Evolutionary conservation across 1,139 yeast species (phyloP), one percentile per base, ranked within the genome.

Genomic region (Arxiozyma telluris): DNA sequence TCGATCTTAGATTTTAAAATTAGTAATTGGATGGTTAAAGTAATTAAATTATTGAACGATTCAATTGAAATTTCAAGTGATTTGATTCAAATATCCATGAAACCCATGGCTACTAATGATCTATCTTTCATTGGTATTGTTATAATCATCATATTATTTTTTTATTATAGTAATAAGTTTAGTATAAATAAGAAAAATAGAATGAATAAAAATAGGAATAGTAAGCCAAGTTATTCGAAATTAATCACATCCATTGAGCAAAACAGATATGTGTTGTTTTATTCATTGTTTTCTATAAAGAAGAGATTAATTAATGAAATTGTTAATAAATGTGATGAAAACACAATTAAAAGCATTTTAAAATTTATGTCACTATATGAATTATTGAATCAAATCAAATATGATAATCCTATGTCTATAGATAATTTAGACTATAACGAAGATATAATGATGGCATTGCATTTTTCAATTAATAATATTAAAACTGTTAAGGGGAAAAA

Each of bases 381-480:
- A 34, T 21, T 38, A 21, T 49, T 34, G 21, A 15, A 49, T 30
- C 27, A 44, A 22, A 30, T 34, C 17, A 34, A 22, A 18, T 42
- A 27, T 42, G 41, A 49, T 27, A n/a, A 42, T 30, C 27, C 42
- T 17, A 20, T 17, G 23, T 21, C 22, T 30, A 15, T 49, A 17
- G 21, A 15, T 18, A 30, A 25, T 22, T 15, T 41, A 27, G 64
- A 61, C 52, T 56, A 51, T 41, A 64, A 63, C 49, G 65, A 61
- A 49, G 66, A 64, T 54, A 53, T 62, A 11, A 58, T 58, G 49
- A 43, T 60, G 48, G 63, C 64, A 18, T 50, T 61, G 20, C 49
- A 58, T 25, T 52, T 61, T 25, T 59, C 64, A 3, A 51, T 61
- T 21, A 61, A 61, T 50, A 59, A 61, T 51, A 63, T 25, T 25